Percentiles rank a stretch among this genome's conserved stretches.
Conservation (phyloP, 2,329 filamentous ascomycete species). For the Verticillium longisporum region DNA sequence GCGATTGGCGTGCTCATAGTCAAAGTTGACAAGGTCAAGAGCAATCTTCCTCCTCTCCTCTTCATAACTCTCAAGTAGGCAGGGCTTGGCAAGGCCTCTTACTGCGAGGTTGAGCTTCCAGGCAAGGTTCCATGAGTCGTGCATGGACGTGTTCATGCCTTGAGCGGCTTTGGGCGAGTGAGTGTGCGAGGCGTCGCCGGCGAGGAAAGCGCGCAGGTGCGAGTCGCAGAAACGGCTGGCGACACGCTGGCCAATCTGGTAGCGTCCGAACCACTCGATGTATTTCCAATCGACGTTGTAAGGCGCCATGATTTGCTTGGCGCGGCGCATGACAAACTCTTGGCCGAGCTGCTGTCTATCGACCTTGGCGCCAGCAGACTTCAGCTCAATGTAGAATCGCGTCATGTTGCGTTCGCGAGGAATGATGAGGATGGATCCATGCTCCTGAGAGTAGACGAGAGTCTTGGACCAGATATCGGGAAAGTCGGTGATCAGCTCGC, state of each 20-base stretch:
- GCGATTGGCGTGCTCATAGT: slow-evolving; percentile 50
- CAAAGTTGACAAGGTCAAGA: slow-evolving; percentile 52
- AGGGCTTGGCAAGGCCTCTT: slow-evolving; percentile 46
- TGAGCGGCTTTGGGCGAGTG: slow-evolving; percentile 68
- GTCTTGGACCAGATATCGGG: slow-evolving; percentile 72
- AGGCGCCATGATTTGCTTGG: slow-evolving; percentile 52
- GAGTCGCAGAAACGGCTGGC: slow-evolving; percentile 62
- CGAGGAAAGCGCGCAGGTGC: slow-evolving; percentile 57
- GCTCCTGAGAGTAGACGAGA: slow-evolving; percentile 58
- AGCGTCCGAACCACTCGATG: slow-evolving; percentile 66
- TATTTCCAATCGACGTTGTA: slow-evolving; percentile 52
- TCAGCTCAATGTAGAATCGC: slow-evolving; percentile 53
- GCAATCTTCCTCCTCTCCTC: slow-evolving; percentile 56
- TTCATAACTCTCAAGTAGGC: slow-evolving; percentile 54
- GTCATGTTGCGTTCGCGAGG: slow-evolving; percentile 69
- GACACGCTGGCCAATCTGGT: slow-evolving; percentile 64
- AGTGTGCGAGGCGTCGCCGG: slow-evolving; percentile 65
- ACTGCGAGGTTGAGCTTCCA: slow-evolving; percentile 47
- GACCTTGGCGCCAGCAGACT: slow-evolving; percentile 30
- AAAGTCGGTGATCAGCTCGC: slow-evolving; percentile 64
- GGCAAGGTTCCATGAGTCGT: slow-evolving; percentile 55
- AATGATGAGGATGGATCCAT: slow-evolving; percentile 67
- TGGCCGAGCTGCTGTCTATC: slow-evolving; percentile 41
- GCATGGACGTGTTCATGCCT: slow-evolving; percentile 57
- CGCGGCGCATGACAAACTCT: slow-evolving; percentile 64